Percentiles rank a stretch among this genome's conserved stretches.
These are phyloP conservation scores for Tylopilus sp. DNA, from an alignment of 768 basidiomycete genomes.

Conservation along the genomic window DNA sequence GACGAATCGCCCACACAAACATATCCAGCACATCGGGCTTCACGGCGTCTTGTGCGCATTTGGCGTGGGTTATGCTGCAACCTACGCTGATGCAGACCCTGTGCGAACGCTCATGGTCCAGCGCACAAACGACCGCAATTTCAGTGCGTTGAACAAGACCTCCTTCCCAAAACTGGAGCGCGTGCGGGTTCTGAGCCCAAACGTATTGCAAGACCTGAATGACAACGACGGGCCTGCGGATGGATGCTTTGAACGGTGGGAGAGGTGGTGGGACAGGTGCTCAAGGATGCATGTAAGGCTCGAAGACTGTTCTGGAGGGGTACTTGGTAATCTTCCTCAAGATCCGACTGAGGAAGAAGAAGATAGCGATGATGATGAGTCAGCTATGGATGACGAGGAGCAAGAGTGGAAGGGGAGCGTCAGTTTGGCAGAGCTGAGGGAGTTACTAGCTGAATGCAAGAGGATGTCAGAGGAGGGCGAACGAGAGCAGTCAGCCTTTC, in stretches of 20 bases:
- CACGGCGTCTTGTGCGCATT: constrained; percentile 71
- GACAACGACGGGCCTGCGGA: constrained; percentile 46
- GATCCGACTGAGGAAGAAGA: constrained; percentile 22
- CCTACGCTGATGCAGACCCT: constrained; percentile 39
- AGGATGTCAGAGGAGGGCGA: constrained; percentile 38
- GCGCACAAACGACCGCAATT: constrained; percentile 63
- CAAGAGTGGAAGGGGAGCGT: constrained; percentile 24
- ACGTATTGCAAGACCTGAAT: constrained; percentile 57
- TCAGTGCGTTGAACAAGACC: constrained; percentile 44
- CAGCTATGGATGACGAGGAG: constrained; percentile 33
- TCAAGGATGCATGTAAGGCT: constrained; percentile 48
- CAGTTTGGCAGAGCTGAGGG: constrained; percentile 45
- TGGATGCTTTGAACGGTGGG: constrained; percentile 51
- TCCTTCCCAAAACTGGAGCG: constrained; percentile 57
- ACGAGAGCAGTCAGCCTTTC: constrained; percentile 25
- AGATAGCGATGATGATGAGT: constrained; percentile 21
- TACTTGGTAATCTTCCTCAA: constrained; percentile 45
- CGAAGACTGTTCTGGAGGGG: constrained; percentile 73
- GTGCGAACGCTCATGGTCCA: constrained; percentile 43
- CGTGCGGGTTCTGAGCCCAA: constrained; percentile 55
- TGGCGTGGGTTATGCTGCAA: constrained; percentile 54
- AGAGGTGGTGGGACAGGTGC: constrained; percentile 64
- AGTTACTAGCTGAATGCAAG: constrained; percentile 55
- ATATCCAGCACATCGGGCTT: constrained; percentile 60
- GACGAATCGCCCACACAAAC: constrained; percentile 50